Base-by-base conservation (phyloP, 306 rosid species). In the Pyrus pyrifolia region DNA sequence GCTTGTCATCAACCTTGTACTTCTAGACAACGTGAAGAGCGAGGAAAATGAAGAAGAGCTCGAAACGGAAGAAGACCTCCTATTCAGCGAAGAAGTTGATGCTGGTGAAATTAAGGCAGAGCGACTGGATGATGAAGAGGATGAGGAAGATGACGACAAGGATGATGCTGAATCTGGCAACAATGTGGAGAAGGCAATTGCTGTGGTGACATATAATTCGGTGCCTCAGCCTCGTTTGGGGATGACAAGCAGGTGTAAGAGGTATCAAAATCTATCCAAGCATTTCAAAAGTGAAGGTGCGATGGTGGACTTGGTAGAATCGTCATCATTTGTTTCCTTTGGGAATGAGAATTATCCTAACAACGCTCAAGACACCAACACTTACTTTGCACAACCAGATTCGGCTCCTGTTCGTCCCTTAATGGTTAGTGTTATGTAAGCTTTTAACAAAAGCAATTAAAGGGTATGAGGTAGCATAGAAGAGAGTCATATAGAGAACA, bases 351-450 rank as follows among this genome's bases (percentile, higher is more conserved):
- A 70, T 4, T 70, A 33, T 3, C 45, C 21, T n/a, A 51, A 52
- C 57, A 63, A 33, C 29, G 29, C 69, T 42, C 76, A 67, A 22
- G 58, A 44, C 21, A 27, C 60, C 13, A 58, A 31, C 3, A 27
- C 23, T 5, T 86, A 2, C 62, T 60, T 83, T 79, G 84, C 70
- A 40, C 82, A 57, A 6, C 73, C 88, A 2, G 75, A 66, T 74
- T 88, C 90, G 5, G 72, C 85, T 22, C 85, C 83, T 51, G 74
- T 82, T 40, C 73, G 68, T 65, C 86, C 87, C 65, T 52, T 86
- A 70, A 57, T 57, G 2, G 25, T 88, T 66, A 18, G 74, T 33
- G 85, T 81, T 12, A 75, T 79, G 77, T 78, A 25, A 58, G 62
- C 62, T 17, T 15, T 17, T 51, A 51, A 49, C 21, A 15, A 49